Evolutionary conservation across 2,329 filamentous ascomycete species (phyloP), one percentile per base, ranked within the genome.

Genomic region (Calonectria honghensis): DNA sequence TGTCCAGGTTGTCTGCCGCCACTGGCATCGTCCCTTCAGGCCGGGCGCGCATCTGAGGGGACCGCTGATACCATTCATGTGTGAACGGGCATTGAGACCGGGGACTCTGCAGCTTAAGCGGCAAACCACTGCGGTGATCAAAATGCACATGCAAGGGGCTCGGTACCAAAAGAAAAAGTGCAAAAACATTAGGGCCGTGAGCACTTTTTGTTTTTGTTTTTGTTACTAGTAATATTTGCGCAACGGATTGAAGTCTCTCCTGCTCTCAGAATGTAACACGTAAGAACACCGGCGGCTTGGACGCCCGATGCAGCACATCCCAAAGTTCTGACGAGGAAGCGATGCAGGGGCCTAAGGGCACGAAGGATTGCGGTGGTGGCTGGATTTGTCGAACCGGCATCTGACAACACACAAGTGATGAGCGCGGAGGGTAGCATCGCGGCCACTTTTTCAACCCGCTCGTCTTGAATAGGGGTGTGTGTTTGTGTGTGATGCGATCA

Each of bases 341-440:
- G 52, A 37, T 67, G 11, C 63, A 61, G 39, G 70, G 63, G 39
- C 57, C 32, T 24, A 13, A 35, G 41, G 70, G 41, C 29, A 51
- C 51, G 69, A 61, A 51, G 51, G 51, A 67, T 72, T 72, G 61
- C 32, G 32, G 67, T 50, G 39, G 63, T 72, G 61, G 61, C 24
- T 41, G 54, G n/a, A 27, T 63, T 35, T 54, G 65, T 27, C 37
- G 32, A 31, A 50, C 52, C 39, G 39, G 63, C 50, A 67, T 54
- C 35, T 54, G 50, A 59, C 29, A 70, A 70, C 41, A 16, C 29
- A 50, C 35, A 54, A 37, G 37, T 63, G 68, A 32, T 61, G 24
- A 59, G 32, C 41, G 35, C 18, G 57, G 32, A 63, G 68, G 48
- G 50, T 70, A 35, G 59, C 59, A 70, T 65, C 37, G 50, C 59